Base-by-base conservation (phyloP, 2,329 filamentous ascomycete genomes). In the Alternaria infectoria region DNA sequence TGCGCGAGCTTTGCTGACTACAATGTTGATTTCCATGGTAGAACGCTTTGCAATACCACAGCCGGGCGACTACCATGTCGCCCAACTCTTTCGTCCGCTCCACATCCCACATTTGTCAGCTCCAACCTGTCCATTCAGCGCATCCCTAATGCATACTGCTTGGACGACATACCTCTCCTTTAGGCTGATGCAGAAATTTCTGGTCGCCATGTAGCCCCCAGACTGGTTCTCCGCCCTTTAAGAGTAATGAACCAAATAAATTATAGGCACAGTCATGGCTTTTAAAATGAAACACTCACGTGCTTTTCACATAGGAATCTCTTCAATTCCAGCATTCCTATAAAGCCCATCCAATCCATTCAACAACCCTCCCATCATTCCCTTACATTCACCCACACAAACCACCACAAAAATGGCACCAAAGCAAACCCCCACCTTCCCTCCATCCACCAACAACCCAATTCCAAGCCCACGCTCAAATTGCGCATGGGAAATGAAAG, bases 271-370 rank as follows among this genome's bases (percentile, higher is more conserved):
- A 40, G 36, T 11, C 36, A 40, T 17, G n/a, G 15, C 4, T n/a
- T 36, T n/a, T 36, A 2, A 0, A n/a, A 2, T 1, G 5, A 2
- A 10, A n/a, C n/a, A 0, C 32, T 3, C 36, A 40, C 8, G 17
- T 40, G 2, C 15, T 6, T 40, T 40, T 11, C 3, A 40, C 9
- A 17, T 4, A 40, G 3, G 3, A 17, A 1, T 6, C 9, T n/a
- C 9, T 1, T 17, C 9, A 40, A 40, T 8, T 17, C 32, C 3
- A 40, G 1, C 15, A 17, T 17, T 40, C 11, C n/a, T 3, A 11
- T 11, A 40, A 40, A 40, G n/a, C 9, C n/a, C 4, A 40, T 40
- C 9, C n/a, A 17, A 11, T 0, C n/a, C 36, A 17, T 17, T 0
- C 9, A 40, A 17, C n/a, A 40, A 40, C 0, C n/a, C 36, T 17